Evolutionary conservation across 306 rosid species (phyloP).

Genomic region (Acacia crassicarpa): DNA sequence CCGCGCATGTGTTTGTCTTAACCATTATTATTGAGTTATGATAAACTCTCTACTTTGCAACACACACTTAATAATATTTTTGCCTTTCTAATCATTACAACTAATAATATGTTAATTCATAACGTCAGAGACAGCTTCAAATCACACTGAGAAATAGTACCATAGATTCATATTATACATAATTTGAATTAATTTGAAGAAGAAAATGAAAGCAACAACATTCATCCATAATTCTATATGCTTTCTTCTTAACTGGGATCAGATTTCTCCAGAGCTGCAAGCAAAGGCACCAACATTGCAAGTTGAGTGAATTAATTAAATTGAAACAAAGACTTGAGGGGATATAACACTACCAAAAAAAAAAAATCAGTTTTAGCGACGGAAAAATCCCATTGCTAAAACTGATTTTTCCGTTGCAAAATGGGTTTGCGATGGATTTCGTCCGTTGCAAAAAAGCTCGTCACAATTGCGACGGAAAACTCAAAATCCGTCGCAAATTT

Average conservation of each 20-base stretch:
- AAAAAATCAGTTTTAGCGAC: too few relatives aligned
- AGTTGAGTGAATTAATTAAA: not conserved
- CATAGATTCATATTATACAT: not conserved
- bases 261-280: constrained; percentile 73
- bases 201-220: not conserved
- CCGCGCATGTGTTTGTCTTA: too few relatives aligned
- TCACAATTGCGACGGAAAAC: too few relatives aligned
- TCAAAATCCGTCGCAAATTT: too few relatives aligned
- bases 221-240: not conserved
- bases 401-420: too few relatives aligned
- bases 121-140: constrained; percentile 9
- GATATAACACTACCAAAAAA: too few relatives aligned
- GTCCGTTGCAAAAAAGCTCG: too few relatives aligned
- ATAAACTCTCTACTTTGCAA: not conserved
- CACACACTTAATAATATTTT: not conserved
- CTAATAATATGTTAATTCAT: not conserved
- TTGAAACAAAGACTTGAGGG: not conserved
- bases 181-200: constrained; percentile 16
- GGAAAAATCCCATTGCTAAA: too few relatives aligned
- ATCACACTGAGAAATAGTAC: not conserved
- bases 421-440: too few relatives aligned
- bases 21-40: not conserved
- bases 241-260: constrained; percentile 51
- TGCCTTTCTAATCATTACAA: not conserved
- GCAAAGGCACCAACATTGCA: constrained; percentile 9